phyloP scores from a whole-genome alignment of 2,329 filamentous ascomycete species.

The Arthrobotrys entomopaga region DNA sequence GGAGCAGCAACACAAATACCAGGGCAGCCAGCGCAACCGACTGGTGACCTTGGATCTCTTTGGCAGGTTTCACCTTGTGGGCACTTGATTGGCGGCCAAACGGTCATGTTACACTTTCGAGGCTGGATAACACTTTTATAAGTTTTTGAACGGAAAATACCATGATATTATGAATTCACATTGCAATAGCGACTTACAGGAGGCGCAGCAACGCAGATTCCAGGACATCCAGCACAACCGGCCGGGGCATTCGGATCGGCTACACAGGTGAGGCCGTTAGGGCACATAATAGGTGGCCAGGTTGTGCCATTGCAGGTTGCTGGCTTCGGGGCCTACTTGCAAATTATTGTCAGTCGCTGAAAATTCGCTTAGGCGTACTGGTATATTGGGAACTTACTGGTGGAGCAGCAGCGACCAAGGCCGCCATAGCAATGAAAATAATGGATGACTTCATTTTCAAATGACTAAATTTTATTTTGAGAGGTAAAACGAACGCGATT shows the following conservation, averaged over 20 bases:
- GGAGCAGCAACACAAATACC: slow-evolving; percentile 18
- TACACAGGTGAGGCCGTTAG: slow-evolving; percentile 7
- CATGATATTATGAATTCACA: no score
- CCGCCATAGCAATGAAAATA: slow-evolving; percentile 8
- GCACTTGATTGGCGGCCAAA: slow-evolving; percentile 5
- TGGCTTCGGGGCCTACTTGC: neutral
- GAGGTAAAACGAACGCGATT: no score
- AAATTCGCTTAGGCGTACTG: neutral
- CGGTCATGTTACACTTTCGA: neutral
- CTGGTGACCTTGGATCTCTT: slow-evolving; percentile 5
- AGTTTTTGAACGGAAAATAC: no score
- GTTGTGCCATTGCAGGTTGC: neutral
- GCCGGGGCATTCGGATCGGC: slow-evolving; percentile 4
- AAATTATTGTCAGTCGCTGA: neutral
- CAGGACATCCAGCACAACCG: slow-evolving; percentile 13
- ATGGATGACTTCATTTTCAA: slow-evolving; percentile 10
- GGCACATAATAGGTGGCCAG: neutral
- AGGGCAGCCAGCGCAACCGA: slow-evolving; percentile 15
- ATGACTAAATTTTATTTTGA: no score
- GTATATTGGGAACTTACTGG: neutral
- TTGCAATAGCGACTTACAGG: no score
- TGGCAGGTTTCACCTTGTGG: slow-evolving; percentile 5
- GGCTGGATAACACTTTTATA: no score
- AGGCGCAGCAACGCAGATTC: slow-evolving; percentile 6
- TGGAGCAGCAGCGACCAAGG: slow-evolving; percentile 12